Conservation (phyloP, 1,284 basidiomycete genomes). For the Ceratorhiza oryzae-sativae region DNA sequence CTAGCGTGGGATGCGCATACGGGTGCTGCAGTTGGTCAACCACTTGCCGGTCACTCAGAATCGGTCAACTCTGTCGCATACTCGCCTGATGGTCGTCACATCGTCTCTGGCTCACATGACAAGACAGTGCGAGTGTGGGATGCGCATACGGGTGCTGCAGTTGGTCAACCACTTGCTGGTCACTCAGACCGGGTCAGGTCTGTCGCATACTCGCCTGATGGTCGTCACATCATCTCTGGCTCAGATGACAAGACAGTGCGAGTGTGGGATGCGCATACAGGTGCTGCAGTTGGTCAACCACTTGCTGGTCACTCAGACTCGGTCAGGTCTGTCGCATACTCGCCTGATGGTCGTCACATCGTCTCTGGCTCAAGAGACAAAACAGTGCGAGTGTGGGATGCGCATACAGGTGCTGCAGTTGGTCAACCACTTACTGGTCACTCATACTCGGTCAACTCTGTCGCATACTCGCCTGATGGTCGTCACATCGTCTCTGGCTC, state of each 20-base stretch:
- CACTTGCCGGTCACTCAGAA: no score
- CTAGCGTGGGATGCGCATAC: no score
- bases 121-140: neutral
- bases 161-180: neutral
- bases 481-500: slow-evolving; percentile 12
- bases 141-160: neutral
- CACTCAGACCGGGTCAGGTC: neutral
- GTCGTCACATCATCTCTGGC: neutral
- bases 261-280: neutral
- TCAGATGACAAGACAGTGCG: neutral
- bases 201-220: neutral
- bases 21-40: no score
- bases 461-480: slow-evolving; percentile 13
- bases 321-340: slow-evolving; percentile 4
- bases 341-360: neutral
- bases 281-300: neutral
- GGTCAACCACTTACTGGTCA: neutral
- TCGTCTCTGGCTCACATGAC: neutral
- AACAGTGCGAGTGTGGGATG: slow-evolving; percentile 7
- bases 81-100: no score
- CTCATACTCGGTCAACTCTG: neutral
- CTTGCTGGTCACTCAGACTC: neutral
- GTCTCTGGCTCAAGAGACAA: neutral
- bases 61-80: no score
- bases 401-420: neutral